Conservation (phyloP, 1,284 basidiomycete species). For the Naganishia sp. region DNA sequence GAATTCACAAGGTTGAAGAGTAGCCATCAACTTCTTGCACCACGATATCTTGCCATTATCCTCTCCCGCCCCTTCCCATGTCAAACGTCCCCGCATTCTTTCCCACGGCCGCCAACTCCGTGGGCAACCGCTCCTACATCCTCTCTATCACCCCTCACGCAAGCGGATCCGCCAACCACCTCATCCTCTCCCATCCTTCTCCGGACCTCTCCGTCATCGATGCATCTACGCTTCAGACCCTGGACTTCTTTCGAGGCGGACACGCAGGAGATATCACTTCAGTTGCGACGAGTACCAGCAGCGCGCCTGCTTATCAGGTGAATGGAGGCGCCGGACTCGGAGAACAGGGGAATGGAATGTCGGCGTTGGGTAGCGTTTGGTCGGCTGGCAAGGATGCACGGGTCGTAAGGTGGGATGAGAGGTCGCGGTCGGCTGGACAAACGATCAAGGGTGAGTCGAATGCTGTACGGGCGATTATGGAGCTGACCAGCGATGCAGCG, state of each 20-base stretch:
- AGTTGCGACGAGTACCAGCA: conserved; percentile 34
- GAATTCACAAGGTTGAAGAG: neutral
- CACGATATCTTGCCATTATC: neutral
- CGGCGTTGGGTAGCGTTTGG: conserved; percentile 40
- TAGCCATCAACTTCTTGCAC: neutral
- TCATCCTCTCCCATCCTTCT: conserved; percentile 50
- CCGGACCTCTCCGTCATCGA: conserved; percentile 48
- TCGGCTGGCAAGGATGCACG: conserved; percentile 47
- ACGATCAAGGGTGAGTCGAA: conserved; percentile 46
- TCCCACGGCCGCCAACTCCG: conserved; percentile 43
- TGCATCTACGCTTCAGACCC: conserved; percentile 46
- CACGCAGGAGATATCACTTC: conserved; percentile 44
- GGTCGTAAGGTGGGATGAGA: conserved; percentile 52
- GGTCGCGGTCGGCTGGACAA: conserved; percentile 41
- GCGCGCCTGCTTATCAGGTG: conserved; percentile 11
- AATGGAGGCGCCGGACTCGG: conserved; percentile 15
- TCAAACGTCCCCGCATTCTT: conserved; percentile 41
- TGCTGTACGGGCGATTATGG: neutral
- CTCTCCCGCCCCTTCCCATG: conserved; percentile 38
- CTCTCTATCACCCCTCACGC: conserved; percentile 47
- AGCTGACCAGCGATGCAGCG: conserved; percentile 35
- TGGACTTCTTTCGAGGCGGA: conserved; percentile 45
- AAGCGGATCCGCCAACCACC: conserved; percentile 43
- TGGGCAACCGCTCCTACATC: conserved; percentile 46
- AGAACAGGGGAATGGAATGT: conserved; percentile 8